Base-by-base conservation (phyloP, 2,329 filamentous ascomycete genomes). In the Hypoxylon sp. region DNA sequence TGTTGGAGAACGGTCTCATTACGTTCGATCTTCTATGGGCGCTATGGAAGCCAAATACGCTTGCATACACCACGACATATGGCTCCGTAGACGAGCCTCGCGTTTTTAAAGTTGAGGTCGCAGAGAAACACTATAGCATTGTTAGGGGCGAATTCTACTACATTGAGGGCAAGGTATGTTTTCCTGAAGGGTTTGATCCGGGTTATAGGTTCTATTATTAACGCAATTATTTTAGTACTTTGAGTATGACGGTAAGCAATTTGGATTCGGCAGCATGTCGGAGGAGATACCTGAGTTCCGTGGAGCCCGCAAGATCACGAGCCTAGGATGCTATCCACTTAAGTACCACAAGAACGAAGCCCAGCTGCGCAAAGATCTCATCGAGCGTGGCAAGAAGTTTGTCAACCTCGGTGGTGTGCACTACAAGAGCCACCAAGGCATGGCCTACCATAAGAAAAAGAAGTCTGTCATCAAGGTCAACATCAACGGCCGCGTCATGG, bases 1-100 rank as follows among this genome's bases (percentile, higher is more conserved):
- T 97, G 81, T 84, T 97, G 1, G 88, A 94, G 70, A 92, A 91
- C 33, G 93, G 93, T 8, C 89, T 94, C 48, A 97, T 97, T 77
- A 97, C 93, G 0, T 97, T 94, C 73, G 93, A 97, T 63, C 85
- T 97, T 2, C 83, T 97, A 0, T 97, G 94, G 94, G 93, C 94
- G 0, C 81, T 97, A 3, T 97, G 92, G 86, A 97, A 96, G 76
- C 94, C 94, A 0, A 92, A 94, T 74, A 94, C 92, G 0, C 87
- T 97, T 19, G 91, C 89, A 0, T 95, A 91, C 77, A 89, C 91
- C 0, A 88, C 89, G 0, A 95, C 92, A 0, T 97, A 97, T 70
- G 92, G 92, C 2, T 90, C 88, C 37, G 82, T 85, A 13, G 92
- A 95, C 42, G 90, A 96, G 74, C 92, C 93, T 1, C 88, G 93